Percentiles rank a stretch among this genome's conserved stretches.
These are phyloP conservation scores for Anthracocystis setariae DNA, from an alignment of 1,284 basidiomycete genomes.

Conservation along the genomic window DNA sequence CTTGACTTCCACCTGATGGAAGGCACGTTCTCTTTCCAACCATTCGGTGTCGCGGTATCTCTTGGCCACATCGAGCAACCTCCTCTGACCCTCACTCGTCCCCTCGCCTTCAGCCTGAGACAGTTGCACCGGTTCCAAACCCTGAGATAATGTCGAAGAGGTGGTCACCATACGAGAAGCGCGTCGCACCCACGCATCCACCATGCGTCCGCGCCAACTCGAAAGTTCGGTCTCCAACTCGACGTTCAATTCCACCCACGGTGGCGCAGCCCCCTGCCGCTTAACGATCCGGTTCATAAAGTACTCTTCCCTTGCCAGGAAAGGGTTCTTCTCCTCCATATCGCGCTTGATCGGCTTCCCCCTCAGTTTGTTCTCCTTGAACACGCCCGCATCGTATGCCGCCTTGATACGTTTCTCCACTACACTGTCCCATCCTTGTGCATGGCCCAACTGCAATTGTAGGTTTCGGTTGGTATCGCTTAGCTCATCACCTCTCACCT, in stretches of 20 bases:
- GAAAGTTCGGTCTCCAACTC: slow-evolving; percentile 74
- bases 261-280: slow-evolving; percentile 83
- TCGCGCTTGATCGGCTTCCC: slow-evolving; percentile 77
- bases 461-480: slow-evolving; percentile 27
- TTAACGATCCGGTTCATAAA: slow-evolving; percentile 89
- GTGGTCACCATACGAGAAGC: slow-evolving; percentile 73
- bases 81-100: slow-evolving; percentile 7
- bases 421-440: slow-evolving; percentile 60
- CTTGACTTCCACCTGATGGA: slow-evolving; percentile 45
- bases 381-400: slow-evolving; percentile 77
- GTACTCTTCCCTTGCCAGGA: slow-evolving; percentile 59
- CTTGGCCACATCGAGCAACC: slow-evolving; percentile 64
- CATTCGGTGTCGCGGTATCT: slow-evolving; percentile 77
- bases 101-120: no score
- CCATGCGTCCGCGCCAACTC: slow-evolving; percentile 76
- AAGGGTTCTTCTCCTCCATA: slow-evolving; percentile 80
- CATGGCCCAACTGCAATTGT: slow-evolving; percentile 30
- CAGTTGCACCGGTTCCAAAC: slow-evolving; percentile 67
- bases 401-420: slow-evolving; percentile 70
- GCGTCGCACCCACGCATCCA: slow-evolving; percentile 75
- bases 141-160: slow-evolving; percentile 66
- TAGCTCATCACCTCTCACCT: slow-evolving; percentile 70
- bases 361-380: slow-evolving; percentile 78
- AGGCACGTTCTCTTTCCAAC: slow-evolving; percentile 74
- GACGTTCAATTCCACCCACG: slow-evolving; percentile 86